Percentiles rank a stretch among this genome's conserved stretches.
These are phyloP conservation scores for Rhododendron williamsianum DNA, from an alignment of 148 eudicot genomes.

Conservation along the genomic window DNA sequence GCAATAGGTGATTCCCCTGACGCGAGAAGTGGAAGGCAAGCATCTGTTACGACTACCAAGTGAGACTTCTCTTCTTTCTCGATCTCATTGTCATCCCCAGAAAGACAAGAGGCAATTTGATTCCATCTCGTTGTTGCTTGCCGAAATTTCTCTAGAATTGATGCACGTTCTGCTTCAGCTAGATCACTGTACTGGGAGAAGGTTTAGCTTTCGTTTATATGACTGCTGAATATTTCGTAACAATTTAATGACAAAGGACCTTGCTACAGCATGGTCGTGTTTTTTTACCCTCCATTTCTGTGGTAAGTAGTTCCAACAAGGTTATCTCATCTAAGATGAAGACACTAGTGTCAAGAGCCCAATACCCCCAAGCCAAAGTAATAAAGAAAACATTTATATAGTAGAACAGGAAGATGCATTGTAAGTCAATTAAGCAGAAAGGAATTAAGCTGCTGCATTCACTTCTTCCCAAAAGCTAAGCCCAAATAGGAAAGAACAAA, in stretches of 20 bases:
- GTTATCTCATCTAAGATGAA: background rate
- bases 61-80: slow-evolving; percentile 61
- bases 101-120: slow-evolving; percentile 26
- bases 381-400: background rate
- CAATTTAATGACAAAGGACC: background rate
- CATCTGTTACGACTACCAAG: slow-evolving; percentile 79
- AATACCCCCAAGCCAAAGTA: background rate
- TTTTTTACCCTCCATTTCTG: background rate
- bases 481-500: background rate
- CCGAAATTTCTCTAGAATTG: slow-evolving; percentile 55
- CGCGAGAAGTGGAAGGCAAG: slow-evolving; percentile 71
- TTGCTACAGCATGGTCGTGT: background rate
- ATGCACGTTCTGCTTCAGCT: slow-evolving; percentile 68
- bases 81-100: slow-evolving; percentile 31
- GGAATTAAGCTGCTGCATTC: background rate
- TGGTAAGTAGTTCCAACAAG: background rate
- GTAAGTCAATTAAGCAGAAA: background rate
- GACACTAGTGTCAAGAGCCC: background rate
- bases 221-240: background rate
- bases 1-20: slow-evolving; percentile 65
- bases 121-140: slow-evolving; percentile 61
- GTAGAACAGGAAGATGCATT: background rate
- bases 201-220: background rate
- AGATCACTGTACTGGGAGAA: slow-evolving; percentile 82
- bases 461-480: background rate